Base-by-base conservation (phyloP, 345 rosid species). In the Dipteronia sinensis region DNA sequence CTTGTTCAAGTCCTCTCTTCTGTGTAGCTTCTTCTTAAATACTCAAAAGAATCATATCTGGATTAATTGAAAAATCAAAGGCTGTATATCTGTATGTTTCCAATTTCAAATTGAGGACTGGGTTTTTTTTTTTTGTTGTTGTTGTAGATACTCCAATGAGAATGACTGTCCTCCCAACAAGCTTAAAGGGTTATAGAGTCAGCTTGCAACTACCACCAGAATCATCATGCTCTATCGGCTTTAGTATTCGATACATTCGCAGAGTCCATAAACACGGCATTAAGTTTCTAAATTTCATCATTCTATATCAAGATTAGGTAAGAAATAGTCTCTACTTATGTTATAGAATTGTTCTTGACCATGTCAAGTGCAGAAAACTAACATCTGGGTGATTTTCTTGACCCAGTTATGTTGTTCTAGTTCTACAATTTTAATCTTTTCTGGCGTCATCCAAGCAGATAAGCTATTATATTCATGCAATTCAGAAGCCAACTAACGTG, bases 401-500 rank as follows among this genome's bases (percentile, higher is more conserved):
- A 23, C 40, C 25, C 58, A 23, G n/a, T 25, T 20, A 19, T 29
- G 9, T 40, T 6, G 19, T 34, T 31, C 55, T 53, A 9, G n/a
- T 10, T n/a, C 70, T 38, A 38, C 4, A 38, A 38, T 1, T 49
- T 31, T 6, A 27, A 4, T 49, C 47, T 10, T 27, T 49, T 65
- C 19, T 20, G 10, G 4, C 15, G 11, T 6, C 20, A 0, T 11
- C 4, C 9, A 65, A 15, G 58, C n/a, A 44, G 77, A 3, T 61
- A 0, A 15, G 19, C 10, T 27, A 62, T 25, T 29, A 20, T 49
- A 17, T 63, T 46, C 77, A 40, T 13, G 1, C 53, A 15, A 69
- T 17, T 7, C 15, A 46, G 56, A 46, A 15, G 58, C 20, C 62
- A 74, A 38, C 76, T 63, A 44, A 76, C 53, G 75, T 67, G 63